Evolutionary conservation across 441 rosid species (phyloP), one percentile per base, ranked within the genome.

Genomic region (Sinapis alba): DNA sequence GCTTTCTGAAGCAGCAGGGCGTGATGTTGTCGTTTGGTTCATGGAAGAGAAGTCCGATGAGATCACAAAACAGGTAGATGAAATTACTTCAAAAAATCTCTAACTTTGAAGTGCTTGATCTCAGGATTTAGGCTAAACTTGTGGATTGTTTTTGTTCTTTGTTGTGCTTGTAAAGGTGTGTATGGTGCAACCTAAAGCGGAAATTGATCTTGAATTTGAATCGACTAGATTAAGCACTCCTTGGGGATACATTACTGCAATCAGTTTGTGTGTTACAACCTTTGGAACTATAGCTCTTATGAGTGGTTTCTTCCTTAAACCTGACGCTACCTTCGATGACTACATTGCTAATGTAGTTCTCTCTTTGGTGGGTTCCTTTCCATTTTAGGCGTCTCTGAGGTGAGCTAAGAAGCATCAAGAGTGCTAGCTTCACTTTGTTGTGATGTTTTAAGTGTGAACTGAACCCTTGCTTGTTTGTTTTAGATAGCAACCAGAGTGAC

Each of bases 261-360:
- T 87, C 32, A 30, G 36, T 11, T 82, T 94, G 57, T 86, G 94
- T 59, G 95, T 92, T 38, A 58, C 97, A 6, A 94, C 97, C 73
- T 90, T 94, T 69, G 97, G 97, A 73, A 92, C 97, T 2, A 86
- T 92, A 70, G 94, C 97, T 58, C 75, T 90, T 15, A 92, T 86
- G 96, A 94, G 98, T 36, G 97, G 98, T 68, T 85, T 94, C 79
- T 94, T 94, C 84, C 87, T 94, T 18, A 92, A 90, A 83, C 97
- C 97, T 0, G 86, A 89, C 61, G 97, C 98, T 10, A 89, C 97
- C 38, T 64, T 84, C 27, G 96, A 90, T 7, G 98, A 94, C 79
- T 92, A 89, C 71, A 58, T 92, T 27, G 89, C 92, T 23, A 24
- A 94, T 30, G 90, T 90, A 32, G 77, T 87, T 69, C 97, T 41